phyloP scores from a whole-genome alignment of 495 filamentous ascomycete species.

The Stereocaulon alpinum region DNA sequence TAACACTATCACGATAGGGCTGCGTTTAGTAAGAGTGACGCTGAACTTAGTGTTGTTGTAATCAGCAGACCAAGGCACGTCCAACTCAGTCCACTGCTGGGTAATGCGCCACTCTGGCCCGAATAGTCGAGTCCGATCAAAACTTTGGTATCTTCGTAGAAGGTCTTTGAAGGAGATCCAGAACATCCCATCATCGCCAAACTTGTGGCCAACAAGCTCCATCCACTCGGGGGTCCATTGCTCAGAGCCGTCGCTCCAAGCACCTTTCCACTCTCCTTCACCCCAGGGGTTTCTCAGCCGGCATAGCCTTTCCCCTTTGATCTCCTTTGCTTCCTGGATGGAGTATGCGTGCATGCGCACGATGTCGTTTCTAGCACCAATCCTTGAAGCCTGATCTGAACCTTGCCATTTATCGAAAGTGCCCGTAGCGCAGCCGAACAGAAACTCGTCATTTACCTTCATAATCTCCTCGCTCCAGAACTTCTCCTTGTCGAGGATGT shows the following conservation, averaged over 20 bases:
- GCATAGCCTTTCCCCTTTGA: slow-evolving; percentile 63
- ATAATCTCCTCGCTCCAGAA: slow-evolving; percentile 85
- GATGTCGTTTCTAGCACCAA: slow-evolving; percentile 58
- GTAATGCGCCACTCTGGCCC: slow-evolving; percentile 72
- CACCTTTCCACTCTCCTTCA: slow-evolving; percentile 65
- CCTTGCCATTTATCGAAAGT: slow-evolving; percentile 48
- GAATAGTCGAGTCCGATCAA: slow-evolving; percentile 85
- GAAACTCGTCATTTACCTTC: slow-evolving; percentile 75
- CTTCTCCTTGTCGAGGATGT: slow-evolving; percentile 76
- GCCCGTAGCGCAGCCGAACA: slow-evolving; percentile 76
- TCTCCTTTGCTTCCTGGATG: slow-evolving; percentile 70
- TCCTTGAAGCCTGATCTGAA: slow-evolving; percentile 26
- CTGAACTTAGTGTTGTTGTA: slow-evolving; percentile 78
- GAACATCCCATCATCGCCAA: slow-evolving; percentile 64
- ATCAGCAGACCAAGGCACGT: slow-evolving; percentile 75
- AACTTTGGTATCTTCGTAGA: slow-evolving; percentile 67
- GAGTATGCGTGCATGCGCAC: slow-evolving; percentile 80
- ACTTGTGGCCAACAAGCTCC: slow-evolving; percentile 63
- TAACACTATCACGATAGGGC: slow-evolving; percentile 69
- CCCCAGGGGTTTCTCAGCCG: slow-evolving; percentile 85
- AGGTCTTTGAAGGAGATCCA: slow-evolving; percentile 75
- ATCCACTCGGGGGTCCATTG: slow-evolving; percentile 91
- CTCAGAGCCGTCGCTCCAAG: slow-evolving; percentile 83
- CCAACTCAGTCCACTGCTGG: slow-evolving; percentile 74
- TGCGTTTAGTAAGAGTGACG: slow-evolving; percentile 53